Conservation (phyloP, 768 basidiomycete species). For the Pleurotus salmoneostramineus region DNA sequence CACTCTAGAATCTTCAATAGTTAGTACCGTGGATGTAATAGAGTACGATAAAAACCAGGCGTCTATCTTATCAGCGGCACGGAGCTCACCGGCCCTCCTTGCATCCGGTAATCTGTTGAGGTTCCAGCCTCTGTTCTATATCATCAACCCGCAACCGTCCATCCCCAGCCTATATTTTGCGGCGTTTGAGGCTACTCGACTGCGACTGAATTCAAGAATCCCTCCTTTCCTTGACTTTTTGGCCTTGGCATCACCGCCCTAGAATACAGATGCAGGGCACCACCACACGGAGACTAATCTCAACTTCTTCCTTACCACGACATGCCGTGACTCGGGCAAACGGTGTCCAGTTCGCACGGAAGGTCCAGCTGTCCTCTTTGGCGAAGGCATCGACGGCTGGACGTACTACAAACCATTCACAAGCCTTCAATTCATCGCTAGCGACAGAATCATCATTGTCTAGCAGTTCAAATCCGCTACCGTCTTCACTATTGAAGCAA, state of each 20-base stretch:
- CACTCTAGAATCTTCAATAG: conserved; percentile 98
- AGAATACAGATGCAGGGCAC: not conserved
- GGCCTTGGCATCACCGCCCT: not conserved
- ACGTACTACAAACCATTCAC: conserved; percentile 12
- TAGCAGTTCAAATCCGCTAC: conserved; percentile 6
- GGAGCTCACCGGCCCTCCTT: not conserved
- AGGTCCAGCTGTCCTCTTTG: conserved; percentile 13
- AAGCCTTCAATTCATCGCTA: conserved; percentile 30
- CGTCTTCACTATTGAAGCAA: conserved; percentile 3
- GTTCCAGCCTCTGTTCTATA: too few relatives aligned
- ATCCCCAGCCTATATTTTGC: not conserved
- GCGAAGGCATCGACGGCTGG: conserved; percentile 10
- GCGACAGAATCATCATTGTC: conserved; percentile 22
- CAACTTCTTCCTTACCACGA: conserved; percentile 1
- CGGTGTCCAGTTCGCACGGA: conserved; percentile 8
- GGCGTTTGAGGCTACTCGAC: not conserved
- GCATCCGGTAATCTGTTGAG: not conserved
- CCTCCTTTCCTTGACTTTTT: not conserved
- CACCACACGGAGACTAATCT: conserved; percentile 1
- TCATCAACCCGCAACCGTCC: not conserved
- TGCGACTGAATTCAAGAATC: not conserved
- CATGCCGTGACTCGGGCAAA: not conserved
- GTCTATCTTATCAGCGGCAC: not conserved
- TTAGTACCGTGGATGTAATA: conserved; percentile 21
- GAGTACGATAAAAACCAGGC: not conserved